phyloP scores from a whole-genome alignment of 2,329 filamentous ascomycete species.

The Ciborinia camelliae region DNA sequence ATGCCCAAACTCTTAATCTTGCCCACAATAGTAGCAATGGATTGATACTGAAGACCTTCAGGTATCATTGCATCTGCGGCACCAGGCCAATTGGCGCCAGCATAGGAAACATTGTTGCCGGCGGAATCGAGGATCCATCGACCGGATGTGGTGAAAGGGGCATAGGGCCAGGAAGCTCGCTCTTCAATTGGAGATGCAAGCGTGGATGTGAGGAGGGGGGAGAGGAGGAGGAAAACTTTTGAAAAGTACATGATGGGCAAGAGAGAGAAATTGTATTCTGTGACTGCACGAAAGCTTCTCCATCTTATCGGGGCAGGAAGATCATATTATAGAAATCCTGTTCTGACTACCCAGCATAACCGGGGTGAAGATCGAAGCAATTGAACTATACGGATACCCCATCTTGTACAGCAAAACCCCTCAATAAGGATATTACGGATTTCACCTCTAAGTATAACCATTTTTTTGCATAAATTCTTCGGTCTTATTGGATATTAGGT shows the following conservation, averaged over 20 bases:
- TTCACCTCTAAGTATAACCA: too few species aligned
- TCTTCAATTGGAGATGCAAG: background rate
- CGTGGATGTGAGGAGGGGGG: background rate
- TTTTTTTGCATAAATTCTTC: too few species aligned
- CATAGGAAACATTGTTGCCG: conserved; percentile 47
- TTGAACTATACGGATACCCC: background rate
- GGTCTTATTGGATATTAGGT: too few species aligned
- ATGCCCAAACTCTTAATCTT: conserved; percentile 56
- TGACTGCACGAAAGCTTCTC: background rate
- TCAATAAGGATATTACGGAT: too few species aligned
- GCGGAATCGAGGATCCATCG: conserved; percentile 28
- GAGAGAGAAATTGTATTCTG: background rate
- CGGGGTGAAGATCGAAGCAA: background rate
- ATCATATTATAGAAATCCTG: conserved; percentile 9
- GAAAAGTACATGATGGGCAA: conserved; percentile 11
- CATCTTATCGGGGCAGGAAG: background rate
- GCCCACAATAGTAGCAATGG: conserved; percentile 51
- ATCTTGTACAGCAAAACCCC: too few species aligned
- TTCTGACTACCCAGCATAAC: background rate
- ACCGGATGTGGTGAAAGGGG: conserved; percentile 15
- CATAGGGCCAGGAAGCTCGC: conserved; percentile 12
- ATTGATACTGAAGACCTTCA: conserved; percentile 61
- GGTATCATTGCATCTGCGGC: conserved; percentile 61
- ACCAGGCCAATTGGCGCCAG: conserved; percentile 61
- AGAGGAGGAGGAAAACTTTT: background rate